Evolutionary conservation across 1,139 yeast species (phyloP), one percentile per base, ranked within the genome.

Genomic region (Blastobotrys malaysiensis): DNA sequence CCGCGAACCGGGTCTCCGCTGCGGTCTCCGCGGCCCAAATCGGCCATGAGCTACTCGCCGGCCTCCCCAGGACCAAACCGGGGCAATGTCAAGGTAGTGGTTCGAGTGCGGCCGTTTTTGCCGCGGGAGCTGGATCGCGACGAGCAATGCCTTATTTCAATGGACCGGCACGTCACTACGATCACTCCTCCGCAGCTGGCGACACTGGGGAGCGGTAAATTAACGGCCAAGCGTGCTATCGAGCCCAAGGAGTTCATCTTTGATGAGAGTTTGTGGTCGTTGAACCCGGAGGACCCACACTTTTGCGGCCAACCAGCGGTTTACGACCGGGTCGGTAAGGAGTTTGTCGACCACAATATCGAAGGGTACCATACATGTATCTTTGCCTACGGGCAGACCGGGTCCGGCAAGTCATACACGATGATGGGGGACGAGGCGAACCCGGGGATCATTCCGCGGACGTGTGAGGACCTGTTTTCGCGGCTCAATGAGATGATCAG

Each of bases 341-440:
- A 79, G 46, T 73, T 84, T 56, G 69, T 86, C n/a, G 76, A 78
- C 27, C 88, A 86, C 63, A 78, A 84, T 39, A 75, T 85, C 61
- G 77, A 77, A 55, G 95, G 95, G 0, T 86, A 77, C 67, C 86
- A 86, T 65, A 84, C 87, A 21, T 86, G 93, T 66, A 77, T 86
- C 9, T 74, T 86, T 62, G 91, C 93, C 0, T 72, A 86, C 63
- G 95, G 95, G 1, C 91, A 86, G 66, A 86, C 93, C 0, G 86
- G 91, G 2, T 77, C 81, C 0, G 93, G 93, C 2, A 86, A 86
- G 63, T 82, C 91, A 0, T 80, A 75, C 62, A 84, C 91, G 1
- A 85, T 86, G 90, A 81, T 84, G 84, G 91, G 91, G 0, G 62
- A 67, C 9, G 67, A 71, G 0, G 62, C 62, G 14, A 77, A 77